Base-by-base conservation (phyloP, 345 rosid genomes). In the Mallotus nudiflorus region DNA sequence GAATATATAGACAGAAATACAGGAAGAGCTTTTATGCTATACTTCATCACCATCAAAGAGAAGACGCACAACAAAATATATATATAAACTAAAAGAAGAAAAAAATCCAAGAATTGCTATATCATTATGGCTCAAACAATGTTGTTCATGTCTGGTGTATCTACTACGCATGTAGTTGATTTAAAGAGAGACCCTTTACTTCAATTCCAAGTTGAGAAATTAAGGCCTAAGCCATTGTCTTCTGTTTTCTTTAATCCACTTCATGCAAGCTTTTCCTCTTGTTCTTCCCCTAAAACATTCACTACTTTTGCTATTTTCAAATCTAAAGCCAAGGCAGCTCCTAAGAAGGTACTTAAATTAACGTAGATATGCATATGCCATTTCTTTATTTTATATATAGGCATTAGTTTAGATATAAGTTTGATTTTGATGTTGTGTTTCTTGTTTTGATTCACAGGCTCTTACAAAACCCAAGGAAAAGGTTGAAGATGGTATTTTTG, bases 81-180 rank as follows among this genome's bases (percentile, higher is more conserved):
- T 35, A 11, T 33, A 24, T 28, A 16, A 31, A 46, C 6, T 33
- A 16, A 19, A 24, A 57, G 40, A 56, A 14, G 10, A 39, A 19
- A 11, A 20, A 20, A 11, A 29, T 0, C 40, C 22, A 20, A 12
- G 40, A 24, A 18, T 20, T 40, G 3, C 29, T 51, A 3, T 28
- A 67, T n/a, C n/a, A n/a, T n/a, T n/a, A 91, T 91, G 98, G 89
- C 98, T 69, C 97, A 94, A 75, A 89, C 93, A 56, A 86, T 87
- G 90, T 57, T 94, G 85, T 84, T 94, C 74, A 80, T 80, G 81
- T 85, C 91, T 25, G 85, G 97, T 22, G 89, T 91, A 50, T 79
- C 91, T 7, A 78, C 84, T 5, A 70, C 81, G 64, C 86, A 74
- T 48, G 77, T 61, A 14, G 76, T 84, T 58, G 77, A 73, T 33